Evolutionary conservation across 768 basidiomycete genomes (phyloP), one percentile per base, ranked within the genome.

Genomic region (Suillus paluster): DNA sequence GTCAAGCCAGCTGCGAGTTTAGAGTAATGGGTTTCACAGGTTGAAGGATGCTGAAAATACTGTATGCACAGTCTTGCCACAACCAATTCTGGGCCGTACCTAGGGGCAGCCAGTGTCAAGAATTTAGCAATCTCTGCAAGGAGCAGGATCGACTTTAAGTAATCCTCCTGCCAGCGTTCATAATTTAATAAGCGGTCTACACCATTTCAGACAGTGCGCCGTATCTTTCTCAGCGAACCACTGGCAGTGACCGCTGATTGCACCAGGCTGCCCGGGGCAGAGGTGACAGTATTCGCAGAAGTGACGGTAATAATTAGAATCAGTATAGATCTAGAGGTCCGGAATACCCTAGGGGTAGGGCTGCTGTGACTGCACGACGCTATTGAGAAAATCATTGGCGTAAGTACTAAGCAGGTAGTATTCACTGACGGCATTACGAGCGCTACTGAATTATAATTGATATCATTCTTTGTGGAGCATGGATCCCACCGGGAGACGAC

Each of bases 41-140:
- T 74, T 11, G 73, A 75, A 0, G 82, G 78, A 70, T 88, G 80
- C 50, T 82, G 78, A 72, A 87, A 84, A 62, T 73, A 72, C 65
- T 88, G 30, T 30, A 30, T 30, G 30, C 77, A 76, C 90, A 92
- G 30, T 30, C 30, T 30, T 30, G n/a, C n/a, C 17, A 89, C 81
- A 0, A 83, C 76, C 14, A 91, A 78, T 7, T 73, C 76, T 6
- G 90, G 84, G 0, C 86, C 86, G 62, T 85, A 78, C 53, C 83
- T 79, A 3, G 89, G 88, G 15, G 84, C 83, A 19, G 86, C 85
- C 55, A 90, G 70, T 0, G 87, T 80, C 39, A 91, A 76, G 69
- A 91, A 86, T 72, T 90, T 89, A 65, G 80, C 84, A 49, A 86
- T 77, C 63, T 87, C 84, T 38, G 38, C 4, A 91, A 77, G 11